phyloP scores from a whole-genome alignment of 2,329 filamentous ascomycete genomes.

The Fusarium proliferatum region DNA sequence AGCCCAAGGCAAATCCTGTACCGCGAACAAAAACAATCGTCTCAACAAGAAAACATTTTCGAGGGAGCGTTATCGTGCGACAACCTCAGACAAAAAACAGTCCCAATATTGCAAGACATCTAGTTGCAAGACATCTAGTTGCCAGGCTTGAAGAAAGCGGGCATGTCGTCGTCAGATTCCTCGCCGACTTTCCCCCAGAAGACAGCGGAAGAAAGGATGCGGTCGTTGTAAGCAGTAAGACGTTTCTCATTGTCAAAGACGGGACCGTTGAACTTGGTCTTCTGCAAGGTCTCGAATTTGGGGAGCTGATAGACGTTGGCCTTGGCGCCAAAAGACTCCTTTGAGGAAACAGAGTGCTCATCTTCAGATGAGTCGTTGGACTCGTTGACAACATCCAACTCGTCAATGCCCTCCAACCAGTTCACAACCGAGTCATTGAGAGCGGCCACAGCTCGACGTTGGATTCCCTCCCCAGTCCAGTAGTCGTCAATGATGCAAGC shows the following conservation, averaged over 20 bases:
- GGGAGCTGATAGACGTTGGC: not conserved
- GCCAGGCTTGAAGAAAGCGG: not conserved
- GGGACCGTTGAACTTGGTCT: not conserved
- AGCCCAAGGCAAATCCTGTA: not conserved
- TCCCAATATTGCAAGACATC: too few relatives aligned
- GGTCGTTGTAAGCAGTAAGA: not conserved
- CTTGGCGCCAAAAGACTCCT: not conserved
- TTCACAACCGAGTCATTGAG: fast-evolving
- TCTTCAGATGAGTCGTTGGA: not conserved
- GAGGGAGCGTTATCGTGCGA: not conserved
- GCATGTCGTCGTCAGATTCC: not conserved
- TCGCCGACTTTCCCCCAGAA: not conserved
- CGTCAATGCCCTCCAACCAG: not conserved
- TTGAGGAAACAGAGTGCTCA: not conserved
- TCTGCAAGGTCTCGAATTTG: too few relatives aligned
- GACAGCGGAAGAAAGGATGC: not conserved
- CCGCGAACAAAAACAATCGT: fast-evolving
- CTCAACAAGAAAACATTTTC: too few relatives aligned
- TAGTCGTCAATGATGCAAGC: not conserved
- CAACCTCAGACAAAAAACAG: not conserved
- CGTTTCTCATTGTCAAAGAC: not conserved
- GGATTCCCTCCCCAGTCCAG: fast-evolving
- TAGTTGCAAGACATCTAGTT: not conserved
- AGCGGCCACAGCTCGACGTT: not conserved
- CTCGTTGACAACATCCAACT: not conserved